A percentile compares a stretch with the other conserved stretches of the same genome.
Evolutionary conservation across 345 rosid species (phyloP).

Genomic region (Clausena lansium): DNA sequence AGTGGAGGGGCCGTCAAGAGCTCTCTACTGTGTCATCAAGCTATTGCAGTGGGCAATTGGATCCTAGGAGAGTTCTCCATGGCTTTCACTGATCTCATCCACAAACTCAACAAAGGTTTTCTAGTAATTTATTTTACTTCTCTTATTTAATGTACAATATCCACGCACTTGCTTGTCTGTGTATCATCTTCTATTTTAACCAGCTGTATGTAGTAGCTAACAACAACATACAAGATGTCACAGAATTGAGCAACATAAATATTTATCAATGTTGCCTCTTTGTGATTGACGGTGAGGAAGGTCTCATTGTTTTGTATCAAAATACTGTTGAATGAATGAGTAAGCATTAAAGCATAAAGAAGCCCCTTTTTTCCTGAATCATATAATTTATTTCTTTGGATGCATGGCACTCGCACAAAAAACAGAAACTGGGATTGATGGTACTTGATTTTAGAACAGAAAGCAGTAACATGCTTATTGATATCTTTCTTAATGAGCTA

Average conservation of each 20-base stretch:
- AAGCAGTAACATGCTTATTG: slow-evolving; percentile 13
- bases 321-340: slow-evolving; percentile 11
- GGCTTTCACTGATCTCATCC: slow-evolving; percentile 40
- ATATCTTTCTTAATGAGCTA: slow-evolving; percentile 16
- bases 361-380: not conserved
- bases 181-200: slow-evolving; percentile 6
- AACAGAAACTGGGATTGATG: slow-evolving; percentile 8
- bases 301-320: slow-evolving; percentile 13
- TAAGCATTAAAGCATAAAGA: slow-evolving; percentile 5
- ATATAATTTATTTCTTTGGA: not conserved
- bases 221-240: slow-evolving; percentile 22
- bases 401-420: not conserved
- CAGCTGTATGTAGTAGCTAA: slow-evolving; percentile 19
- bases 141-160: slow-evolving; percentile 10
- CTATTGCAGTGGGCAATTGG: slow-evolving; percentile 93
- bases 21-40: slow-evolving; percentile 91
- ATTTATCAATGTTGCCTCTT: slow-evolving; percentile 40
- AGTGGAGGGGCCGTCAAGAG: slow-evolving; percentile 89
- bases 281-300: slow-evolving; percentile 32
- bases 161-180: not conserved
- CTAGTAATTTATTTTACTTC: slow-evolving; percentile 5
- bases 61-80: slow-evolving; percentile 78
- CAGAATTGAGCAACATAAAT: slow-evolving; percentile 31
- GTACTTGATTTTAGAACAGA: slow-evolving; percentile 4
- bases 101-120: slow-evolving; percentile 10